Evolutionary conservation across 2,329 filamentous ascomycete species (phyloP), one percentile per base, ranked within the genome.

Genomic region (Venturia aucupariae): DNA sequence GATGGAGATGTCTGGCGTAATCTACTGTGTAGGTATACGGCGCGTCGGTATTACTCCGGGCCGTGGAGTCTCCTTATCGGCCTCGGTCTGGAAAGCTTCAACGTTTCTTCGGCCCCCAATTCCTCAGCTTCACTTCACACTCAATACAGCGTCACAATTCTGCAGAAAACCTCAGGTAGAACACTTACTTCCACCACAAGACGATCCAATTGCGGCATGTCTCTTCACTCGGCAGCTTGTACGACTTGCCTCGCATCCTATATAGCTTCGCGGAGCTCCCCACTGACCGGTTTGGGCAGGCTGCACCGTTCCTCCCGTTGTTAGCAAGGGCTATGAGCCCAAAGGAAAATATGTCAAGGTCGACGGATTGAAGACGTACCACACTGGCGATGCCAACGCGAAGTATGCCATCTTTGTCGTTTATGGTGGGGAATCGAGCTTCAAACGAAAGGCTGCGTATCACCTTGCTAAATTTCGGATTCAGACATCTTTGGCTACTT

Each of bases 401-500:
- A 82, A 82, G 67, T 79, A 80, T 63, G 84, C 81, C 65, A 81
- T 87, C 70, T 75, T 87, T 35, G 74, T 86, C 67, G 72, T 86
- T 66, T 86, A 77, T 77, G 51, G 51, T 57, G 30, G 8, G 51
- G 35, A 15, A 41, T 15, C 8, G 39, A 41, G 3, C 39, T 13
- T 41, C 15, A 13, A 15, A 10, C 17, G 39, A 17, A 41, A 41
- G 39, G 4, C 39, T 41, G 39, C 11, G 35, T 13, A 41, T 17
- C 39, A 41, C 39, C 39, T 41, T 41, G 39, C 39, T 41, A 15
- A 41, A 41, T 15, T 4, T 41, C 39, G 17, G 17, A 15, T 4
- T 17, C 30, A 57, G 83, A 86, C 70, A 85, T 86, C 73, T 87
- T 87, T 71, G 84, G 84, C 62, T 86, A 83, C 79, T 86, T 84